Percentiles rank a stretch among this genome's conserved stretches.
phyloP scores from a whole-genome alignment of 352 stramenopile genomes.

The Globisporangium alternatum region DNA sequence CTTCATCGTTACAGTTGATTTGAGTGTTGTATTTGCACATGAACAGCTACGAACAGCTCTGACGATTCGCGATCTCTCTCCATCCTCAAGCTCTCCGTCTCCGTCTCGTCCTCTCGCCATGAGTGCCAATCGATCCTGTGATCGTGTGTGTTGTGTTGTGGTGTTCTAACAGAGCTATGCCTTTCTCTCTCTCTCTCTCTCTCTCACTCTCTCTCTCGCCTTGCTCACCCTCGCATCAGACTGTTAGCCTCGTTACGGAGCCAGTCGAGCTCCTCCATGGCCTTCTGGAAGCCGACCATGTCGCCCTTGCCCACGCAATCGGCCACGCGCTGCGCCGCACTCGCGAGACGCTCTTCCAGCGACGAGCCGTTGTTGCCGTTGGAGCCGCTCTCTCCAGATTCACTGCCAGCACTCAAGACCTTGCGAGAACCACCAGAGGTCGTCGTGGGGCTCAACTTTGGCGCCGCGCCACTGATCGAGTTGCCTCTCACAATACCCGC shows the following conservation, averaged over 20 bases:
- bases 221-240: slow-evolving; percentile 58
- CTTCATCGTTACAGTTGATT: no score
- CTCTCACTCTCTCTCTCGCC: neutral
- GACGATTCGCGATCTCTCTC: neutral
- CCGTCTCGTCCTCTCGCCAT: neutral
- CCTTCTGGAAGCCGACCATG: slow-evolving; percentile 78
- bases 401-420: slow-evolving; percentile 9
- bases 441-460: slow-evolving; percentile 28
- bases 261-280: slow-evolving; percentile 78
- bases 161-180: slow-evolving; percentile 2
- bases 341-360: slow-evolving; percentile 66
- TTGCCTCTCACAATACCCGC: slow-evolving; percentile 55
- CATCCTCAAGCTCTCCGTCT: neutral
- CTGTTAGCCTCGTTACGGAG: slow-evolving; percentile 77
- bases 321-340: slow-evolving; percentile 62
- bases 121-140: neutral
- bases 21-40: slow-evolving; percentile 15
- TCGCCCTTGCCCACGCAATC: slow-evolving; percentile 76
- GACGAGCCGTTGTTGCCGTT: neutral
- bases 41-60: slow-evolving; percentile 5
- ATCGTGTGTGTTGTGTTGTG: neutral
- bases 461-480: slow-evolving; percentile 26
- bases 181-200: neutral
- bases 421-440: slow-evolving; percentile 23
- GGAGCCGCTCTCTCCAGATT: slow-evolving; percentile 16